Percentiles rank a stretch among this genome's conserved stretches.
These are phyloP conservation scores for Penicillium waksmanii DNA, from an alignment of 495 filamentous ascomycete genomes.

Conservation along the genomic window DNA sequence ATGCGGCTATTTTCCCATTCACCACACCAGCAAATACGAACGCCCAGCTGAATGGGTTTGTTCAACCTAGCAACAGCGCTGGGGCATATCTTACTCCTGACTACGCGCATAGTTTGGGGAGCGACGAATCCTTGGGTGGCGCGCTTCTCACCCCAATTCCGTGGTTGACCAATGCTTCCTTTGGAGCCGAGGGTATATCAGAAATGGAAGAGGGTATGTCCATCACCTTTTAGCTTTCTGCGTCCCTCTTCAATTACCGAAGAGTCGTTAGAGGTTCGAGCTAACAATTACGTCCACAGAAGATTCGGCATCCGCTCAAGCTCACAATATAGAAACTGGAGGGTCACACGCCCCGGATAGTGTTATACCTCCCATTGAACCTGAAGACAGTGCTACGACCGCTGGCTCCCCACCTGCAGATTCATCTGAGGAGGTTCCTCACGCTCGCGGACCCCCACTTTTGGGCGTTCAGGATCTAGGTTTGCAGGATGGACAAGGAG, in stretches of 20 bases:
- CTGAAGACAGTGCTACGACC: constrained; percentile 31
- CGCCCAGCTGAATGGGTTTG: constrained; percentile 49
- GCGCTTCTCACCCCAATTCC: constrained; percentile 93
- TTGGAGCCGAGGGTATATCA: constrained; percentile 30
- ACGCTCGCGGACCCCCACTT: constrained; percentile 78
- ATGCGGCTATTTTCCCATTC: constrained; percentile 79
- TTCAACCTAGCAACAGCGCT: constrained; percentile 38
- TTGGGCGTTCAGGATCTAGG: constrained; percentile 89
- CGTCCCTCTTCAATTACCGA: not conserved
- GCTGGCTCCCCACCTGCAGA: constrained; percentile 32
- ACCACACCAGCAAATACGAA: constrained; percentile 58
- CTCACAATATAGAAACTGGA: constrained; percentile 18
- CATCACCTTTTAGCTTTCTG: constrained; percentile 40
- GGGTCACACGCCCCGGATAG: constrained; percentile 1
- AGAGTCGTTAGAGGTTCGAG: not conserved
- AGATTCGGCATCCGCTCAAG: constrained; percentile 25
- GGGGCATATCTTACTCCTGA: constrained; percentile 30
- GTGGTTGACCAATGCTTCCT: constrained; percentile 64
- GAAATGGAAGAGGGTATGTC: constrained; percentile 34
- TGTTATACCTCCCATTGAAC: constrained; percentile 29
- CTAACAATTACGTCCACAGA: constrained; percentile 15
- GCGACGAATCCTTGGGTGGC: constrained; percentile 87
- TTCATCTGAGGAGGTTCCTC: constrained; percentile 63
- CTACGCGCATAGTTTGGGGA: constrained; percentile 57
- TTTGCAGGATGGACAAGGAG: constrained; percentile 64